Evolutionary conservation across 2,329 filamentous ascomycete species (phyloP).

Genomic region (Dothideomycetes sp.): DNA sequence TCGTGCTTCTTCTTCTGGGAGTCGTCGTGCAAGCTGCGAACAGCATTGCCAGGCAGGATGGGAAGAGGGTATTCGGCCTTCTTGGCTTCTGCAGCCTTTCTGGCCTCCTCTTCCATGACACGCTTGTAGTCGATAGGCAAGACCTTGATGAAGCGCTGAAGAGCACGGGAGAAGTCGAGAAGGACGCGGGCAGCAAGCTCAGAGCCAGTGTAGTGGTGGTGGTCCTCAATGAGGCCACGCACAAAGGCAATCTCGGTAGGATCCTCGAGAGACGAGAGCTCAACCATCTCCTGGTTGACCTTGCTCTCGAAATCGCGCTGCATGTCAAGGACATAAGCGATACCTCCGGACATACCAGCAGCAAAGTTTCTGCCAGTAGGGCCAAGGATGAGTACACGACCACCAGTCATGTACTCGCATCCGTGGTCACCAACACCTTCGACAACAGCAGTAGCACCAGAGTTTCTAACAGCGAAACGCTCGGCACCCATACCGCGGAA

Average conservation of each 20-base stretch:
- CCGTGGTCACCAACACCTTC: slow-evolving; percentile 94
- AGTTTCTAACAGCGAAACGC: slow-evolving; percentile 94
- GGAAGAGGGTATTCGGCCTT: slow-evolving; percentile 75
- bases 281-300: slow-evolving; percentile 97
- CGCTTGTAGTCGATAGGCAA: slow-evolving; percentile 95
- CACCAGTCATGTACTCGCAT: slow-evolving; percentile 98
- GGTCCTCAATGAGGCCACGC: slow-evolving; percentile 86
- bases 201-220: slow-evolving; percentile 95
- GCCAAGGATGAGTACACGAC: slow-evolving; percentile 77
- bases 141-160: slow-evolving; percentile 87
- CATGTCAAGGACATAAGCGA: slow-evolving; percentile 87
- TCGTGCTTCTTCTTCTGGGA: slow-evolving; percentile 48
- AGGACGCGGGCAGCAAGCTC: slow-evolving; percentile 88
- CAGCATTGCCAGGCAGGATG: slow-evolving; percentile 58
- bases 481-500: slow-evolving; percentile 96
- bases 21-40: slow-evolving; percentile 44
- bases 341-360: slow-evolving; percentile 96
- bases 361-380: slow-evolving; percentile 93
- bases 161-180: slow-evolving; percentile 87
- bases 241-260: slow-evolving; percentile 83
- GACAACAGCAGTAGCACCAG: slow-evolving; percentile 88
- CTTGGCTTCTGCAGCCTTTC: slow-evolving; percentile 76
- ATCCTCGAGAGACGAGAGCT: slow-evolving; percentile 74
- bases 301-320: slow-evolving; percentile 83
- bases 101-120: slow-evolving; percentile 74